Evolutionary conservation across 768 basidiomycete species (phyloP), one percentile per base, ranked within the genome.

Genomic region (Hortiboletus flavorubellus): DNA sequence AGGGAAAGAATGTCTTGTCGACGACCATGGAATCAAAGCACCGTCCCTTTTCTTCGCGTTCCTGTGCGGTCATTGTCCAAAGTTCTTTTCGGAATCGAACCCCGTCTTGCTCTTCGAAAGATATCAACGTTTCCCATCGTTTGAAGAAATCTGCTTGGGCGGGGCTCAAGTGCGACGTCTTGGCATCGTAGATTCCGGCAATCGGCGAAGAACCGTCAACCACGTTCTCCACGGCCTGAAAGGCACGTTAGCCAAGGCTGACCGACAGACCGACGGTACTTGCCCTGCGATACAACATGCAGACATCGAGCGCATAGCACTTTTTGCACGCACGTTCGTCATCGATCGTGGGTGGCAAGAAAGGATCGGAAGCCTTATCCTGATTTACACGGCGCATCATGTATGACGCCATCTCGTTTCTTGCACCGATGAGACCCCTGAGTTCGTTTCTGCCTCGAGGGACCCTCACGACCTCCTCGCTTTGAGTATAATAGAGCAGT

Each of bases 211-310:
- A 49, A 15, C 66, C 70, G 40, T 85, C 83, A 14, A 74, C 69
- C 7, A 87, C 80, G 40, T 79, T 75, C 59, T 93, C 92, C 7
- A 90, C 82, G 6, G 88, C 82, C 87, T 91, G 53, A 51, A 53
- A 42, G 39, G 30, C 21, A 45, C 15, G 15, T 65, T n/a, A 56
- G 51, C 12, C 16, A 51, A 46, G 39, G 31, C 47, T 1, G 34
- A 35, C 14, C 6, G 14, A 29, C 7, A 6, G 14, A 14, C 11
- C 11, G 10, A 23, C 52, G 31, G 49, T 46, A 44, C 73, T 31
- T 56, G 86, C 91, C 79, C 88, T 90, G 42, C 96, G 87, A 73
- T 94, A 98, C 11, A 99, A 77, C 88, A 98, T 93, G 70, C 97
- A 98, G 2, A 84, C 79, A 63, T 99, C 92, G 7, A 90, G 72